phyloP scores from a whole-genome alignment of 768 basidiomycete species.

The Termitomyces sp. region DNA sequence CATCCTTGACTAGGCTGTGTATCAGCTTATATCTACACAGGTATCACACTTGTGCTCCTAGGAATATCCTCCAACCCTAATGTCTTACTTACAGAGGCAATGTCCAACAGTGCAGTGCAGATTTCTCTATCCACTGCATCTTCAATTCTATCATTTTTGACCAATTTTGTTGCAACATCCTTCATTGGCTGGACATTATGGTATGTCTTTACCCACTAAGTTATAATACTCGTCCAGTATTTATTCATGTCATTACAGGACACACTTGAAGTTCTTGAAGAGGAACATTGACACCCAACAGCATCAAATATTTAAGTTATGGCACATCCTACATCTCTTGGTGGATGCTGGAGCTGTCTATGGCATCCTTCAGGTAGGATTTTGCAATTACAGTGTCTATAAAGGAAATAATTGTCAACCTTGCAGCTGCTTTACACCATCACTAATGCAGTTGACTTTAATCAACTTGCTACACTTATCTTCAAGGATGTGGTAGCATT shows the following conservation, averaged over 20 bases:
- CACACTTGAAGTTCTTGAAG: background rate
- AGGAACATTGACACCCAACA: background rate
- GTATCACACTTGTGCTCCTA: background rate
- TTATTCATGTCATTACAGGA: too few relatives aligned
- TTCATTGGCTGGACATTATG: background rate
- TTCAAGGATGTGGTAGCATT: too few relatives aligned
- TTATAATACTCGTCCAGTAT: too few relatives aligned
- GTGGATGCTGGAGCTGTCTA: too few relatives aligned
- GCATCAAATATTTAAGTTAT: background rate
- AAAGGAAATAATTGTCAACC: background rate
- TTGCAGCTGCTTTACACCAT: background rate
- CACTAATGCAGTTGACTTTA: rapidly evolving
- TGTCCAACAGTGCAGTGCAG: too few relatives aligned
- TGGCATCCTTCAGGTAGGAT: background rate
- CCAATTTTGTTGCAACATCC: background rate
- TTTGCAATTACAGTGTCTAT: too few relatives aligned
- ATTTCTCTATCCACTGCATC: too few relatives aligned
- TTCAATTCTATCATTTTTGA: background rate
- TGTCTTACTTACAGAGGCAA: background rate
- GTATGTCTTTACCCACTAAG: too few relatives aligned
- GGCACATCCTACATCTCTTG: too few relatives aligned
- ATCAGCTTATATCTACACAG: background rate
- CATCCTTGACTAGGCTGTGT: too few relatives aligned
- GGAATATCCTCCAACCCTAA: background rate
- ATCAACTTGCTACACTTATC: too few relatives aligned